phyloP scores from a whole-genome alignment of 495 filamentous ascomycete genomes.

The Neurospora cerealis region DNA sequence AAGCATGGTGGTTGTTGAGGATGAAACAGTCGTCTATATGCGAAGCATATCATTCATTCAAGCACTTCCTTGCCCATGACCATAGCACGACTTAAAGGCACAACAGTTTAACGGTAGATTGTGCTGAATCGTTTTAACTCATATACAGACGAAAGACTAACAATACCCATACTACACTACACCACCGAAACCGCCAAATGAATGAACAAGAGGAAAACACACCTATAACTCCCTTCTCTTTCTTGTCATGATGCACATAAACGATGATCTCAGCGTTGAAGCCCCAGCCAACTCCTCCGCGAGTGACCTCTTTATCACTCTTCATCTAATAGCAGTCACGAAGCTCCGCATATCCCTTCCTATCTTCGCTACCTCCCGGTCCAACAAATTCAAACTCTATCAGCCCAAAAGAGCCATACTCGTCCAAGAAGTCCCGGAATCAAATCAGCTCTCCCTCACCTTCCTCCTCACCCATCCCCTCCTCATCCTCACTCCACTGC shows the following conservation, averaged over 20 bases:
- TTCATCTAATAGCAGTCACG: not conserved
- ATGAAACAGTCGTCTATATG: not conserved
- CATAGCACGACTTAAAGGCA: not conserved
- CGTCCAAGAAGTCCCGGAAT: not conserved
- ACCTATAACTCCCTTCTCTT: not conserved
- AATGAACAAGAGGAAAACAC: not conserved
- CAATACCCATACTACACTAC: not conserved
- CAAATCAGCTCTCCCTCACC: conserved; percentile 33
- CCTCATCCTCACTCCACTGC: conserved; percentile 40
- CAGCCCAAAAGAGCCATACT: not conserved
- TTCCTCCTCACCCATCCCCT: conserved; percentile 28
- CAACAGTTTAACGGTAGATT: not conserved
- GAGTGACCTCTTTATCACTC: not conserved
- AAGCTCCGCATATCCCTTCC: not conserved
- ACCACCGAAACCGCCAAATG: not conserved
- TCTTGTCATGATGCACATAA: not conserved
- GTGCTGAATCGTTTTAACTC: not conserved
- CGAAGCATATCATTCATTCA: not conserved
- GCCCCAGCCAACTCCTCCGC: not conserved
- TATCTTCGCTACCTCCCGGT: not conserved
- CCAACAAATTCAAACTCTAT: not conserved
- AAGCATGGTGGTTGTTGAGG: not conserved
- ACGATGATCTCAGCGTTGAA: not conserved
- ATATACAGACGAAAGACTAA: not conserved
- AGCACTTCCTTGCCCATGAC: not conserved